Base-by-base conservation (phyloP, 257 asterid genomes). In the Ajuga chamaepitys region DNA sequence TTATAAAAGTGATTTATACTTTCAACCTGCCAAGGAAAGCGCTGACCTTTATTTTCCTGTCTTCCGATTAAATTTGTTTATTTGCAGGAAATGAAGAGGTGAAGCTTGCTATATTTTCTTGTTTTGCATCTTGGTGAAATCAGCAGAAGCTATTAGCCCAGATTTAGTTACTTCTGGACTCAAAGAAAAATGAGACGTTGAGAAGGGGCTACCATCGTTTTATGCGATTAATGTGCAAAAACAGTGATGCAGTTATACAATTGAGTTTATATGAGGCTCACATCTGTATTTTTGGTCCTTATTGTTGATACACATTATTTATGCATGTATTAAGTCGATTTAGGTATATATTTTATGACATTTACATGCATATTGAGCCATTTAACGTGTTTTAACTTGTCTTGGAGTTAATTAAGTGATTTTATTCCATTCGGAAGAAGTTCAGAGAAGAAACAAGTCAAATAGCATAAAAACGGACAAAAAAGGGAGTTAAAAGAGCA, bases 1-100 rank as follows among this genome's bases (percentile, higher is more conserved):
- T n/a, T n/a, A n/a, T n/a, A n/a, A n/a, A n/a, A n/a, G n/a, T n/a
- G n/a, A n/a, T n/a, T 12, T 37, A 46, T 71, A 62, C 72, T 62
- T 48, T 62, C 70, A 34, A 46, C 58, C 45, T 70, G 53, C 24
- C 52, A 9, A 18, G 25, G 46, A 25, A 47, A 64, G 66, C 58
- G 52, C 38, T 47, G 18, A 22, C 37, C 32, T 61, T 45, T 58
- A 12, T 58, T 46, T 41, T 8, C 14, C 41, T 40, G 58, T 63
- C 47, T 17, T 25, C 16, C 37, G 62, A 57, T 68, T 50, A 21
- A 48, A 42, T 59, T 14, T 74, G 62, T 63, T 65, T 66, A 35
- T 67, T 40, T 79, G 75, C 89, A 94, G 99, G 99, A 62, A 94
- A 90, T 85, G 99, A 94, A 70, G 99, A 94, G 82, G 97, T 86